phyloP scores from a whole-genome alignment of 176 grass and related monocot genomes.

The Ampelocalamus luodianensis region DNA sequence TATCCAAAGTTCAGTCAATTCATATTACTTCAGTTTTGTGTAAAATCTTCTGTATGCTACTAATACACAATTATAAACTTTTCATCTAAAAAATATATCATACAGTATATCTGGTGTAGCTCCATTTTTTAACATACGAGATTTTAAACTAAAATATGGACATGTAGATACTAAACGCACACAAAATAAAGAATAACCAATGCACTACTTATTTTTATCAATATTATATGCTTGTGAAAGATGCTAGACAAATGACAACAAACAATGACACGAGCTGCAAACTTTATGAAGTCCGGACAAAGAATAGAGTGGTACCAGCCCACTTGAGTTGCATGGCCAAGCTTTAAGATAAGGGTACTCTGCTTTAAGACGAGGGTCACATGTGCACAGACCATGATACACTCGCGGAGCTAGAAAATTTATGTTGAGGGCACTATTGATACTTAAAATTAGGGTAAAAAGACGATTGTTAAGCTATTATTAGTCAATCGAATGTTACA shows the following conservation, averaged over 20 bases:
- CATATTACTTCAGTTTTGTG: not conserved
- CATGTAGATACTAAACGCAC: conserved; percentile 23
- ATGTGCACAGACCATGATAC: conserved; percentile 6
- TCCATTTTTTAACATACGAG: not conserved
- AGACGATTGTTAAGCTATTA: no score
- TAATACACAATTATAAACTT: not conserved
- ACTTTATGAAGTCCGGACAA: conserved; percentile 27
- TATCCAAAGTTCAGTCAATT: not conserved
- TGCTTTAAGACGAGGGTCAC: not conserved
- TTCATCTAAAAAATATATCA: not conserved
- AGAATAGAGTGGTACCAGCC: conserved; percentile 8
- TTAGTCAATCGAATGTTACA: no score
- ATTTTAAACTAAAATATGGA: not conserved
- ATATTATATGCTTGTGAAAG: not conserved
- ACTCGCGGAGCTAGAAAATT: no score
- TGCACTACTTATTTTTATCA: conserved; percentile 16
- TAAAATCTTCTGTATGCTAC: conserved; percentile 20
- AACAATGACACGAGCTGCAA: not conserved
- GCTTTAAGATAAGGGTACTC: not conserved
- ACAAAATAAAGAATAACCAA: not conserved
- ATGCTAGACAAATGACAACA: conserved; percentile 3
- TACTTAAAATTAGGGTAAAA: no score
- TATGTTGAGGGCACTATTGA: no score
- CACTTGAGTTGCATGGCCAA: conserved; percentile 18
- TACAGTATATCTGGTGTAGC: not conserved